Percentiles rank a stretch among this genome's conserved stretches.
phyloP scores from a whole-genome alignment of 768 basidiomycete genomes.

The Chalciporus pseudorubinellus region DNA sequence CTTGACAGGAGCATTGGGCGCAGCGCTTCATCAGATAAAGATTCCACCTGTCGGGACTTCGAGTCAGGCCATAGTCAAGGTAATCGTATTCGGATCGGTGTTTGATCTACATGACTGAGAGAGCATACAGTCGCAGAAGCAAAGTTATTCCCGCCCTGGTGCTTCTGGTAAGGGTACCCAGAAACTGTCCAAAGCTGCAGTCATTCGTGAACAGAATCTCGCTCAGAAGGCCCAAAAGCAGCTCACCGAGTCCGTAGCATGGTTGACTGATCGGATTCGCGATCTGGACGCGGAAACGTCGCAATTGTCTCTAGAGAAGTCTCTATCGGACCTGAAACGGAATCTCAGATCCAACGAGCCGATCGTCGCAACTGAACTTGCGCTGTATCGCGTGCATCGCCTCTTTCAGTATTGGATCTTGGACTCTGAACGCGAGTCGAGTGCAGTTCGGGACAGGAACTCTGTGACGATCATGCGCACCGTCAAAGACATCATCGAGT shows the following conservation, averaged over 20 bases:
- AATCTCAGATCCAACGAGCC: slow-evolving; percentile 45
- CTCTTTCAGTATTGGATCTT: slow-evolving; percentile 52
- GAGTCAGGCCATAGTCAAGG: slow-evolving; percentile 13
- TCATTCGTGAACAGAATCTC: slow-evolving; percentile 44
- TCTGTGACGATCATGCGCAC: slow-evolving; percentile 46
- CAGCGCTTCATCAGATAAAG: slow-evolving; percentile 48
- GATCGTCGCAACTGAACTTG: slow-evolving; percentile 48
- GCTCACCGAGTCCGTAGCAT: slow-evolving; percentile 39
- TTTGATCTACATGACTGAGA: not conserved
- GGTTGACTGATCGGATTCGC: slow-evolving; percentile 54
- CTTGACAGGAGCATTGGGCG: slow-evolving; percentile 61
- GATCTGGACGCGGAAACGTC: slow-evolving; percentile 25
- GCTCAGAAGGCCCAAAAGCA: slow-evolving; percentile 44
- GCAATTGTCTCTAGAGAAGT: slow-evolving; percentile 27
- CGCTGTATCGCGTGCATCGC: slow-evolving; percentile 52
- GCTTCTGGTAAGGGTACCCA: slow-evolving; percentile 27
- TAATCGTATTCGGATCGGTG: not conserved
- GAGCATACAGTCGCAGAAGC: slow-evolving; percentile 13
- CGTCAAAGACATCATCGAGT: slow-evolving; percentile 44
- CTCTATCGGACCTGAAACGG: slow-evolving; percentile 40
- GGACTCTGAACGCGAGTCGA: slow-evolving; percentile 38
- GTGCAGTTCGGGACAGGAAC: slow-evolving; percentile 43
- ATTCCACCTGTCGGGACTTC: slow-evolving; percentile 43
- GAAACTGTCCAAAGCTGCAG: slow-evolving; percentile 36
- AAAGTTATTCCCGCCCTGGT: slow-evolving; percentile 7